These are phyloP conservation scores for Aspergillus ruber DNA, from an alignment of 2,329 filamentous ascomycete species.

Conservation along the genomic window DNA sequence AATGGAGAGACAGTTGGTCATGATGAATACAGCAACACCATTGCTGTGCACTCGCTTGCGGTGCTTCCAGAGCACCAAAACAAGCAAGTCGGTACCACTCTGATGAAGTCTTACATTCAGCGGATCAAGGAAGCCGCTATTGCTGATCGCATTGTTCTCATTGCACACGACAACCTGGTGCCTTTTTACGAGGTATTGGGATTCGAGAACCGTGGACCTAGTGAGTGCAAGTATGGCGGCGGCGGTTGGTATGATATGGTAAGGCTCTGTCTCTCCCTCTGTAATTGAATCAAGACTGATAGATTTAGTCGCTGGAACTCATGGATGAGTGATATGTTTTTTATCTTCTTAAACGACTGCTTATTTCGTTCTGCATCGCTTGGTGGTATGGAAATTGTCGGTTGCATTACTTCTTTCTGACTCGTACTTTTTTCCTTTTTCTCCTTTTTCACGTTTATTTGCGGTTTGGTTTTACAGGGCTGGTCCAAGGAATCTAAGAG, in stretches of 20 bases:
- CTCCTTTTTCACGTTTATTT: slow-evolving; percentile 10
- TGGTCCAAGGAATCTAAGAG: slow-evolving; percentile 22
- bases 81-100: slow-evolving; percentile 64
- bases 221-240: slow-evolving; percentile 65
- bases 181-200: slow-evolving; percentile 71
- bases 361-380: slow-evolving; percentile 12
- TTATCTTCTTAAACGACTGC: not conserved
- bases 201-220: slow-evolving; percentile 63
- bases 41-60: slow-evolving; percentile 76
- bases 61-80: slow-evolving; percentile 69
- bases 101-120: slow-evolving; percentile 72
- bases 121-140: slow-evolving; percentile 64
- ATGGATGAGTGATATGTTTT: slow-evolving; percentile 13
- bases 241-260: slow-evolving; percentile 82
- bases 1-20: slow-evolving; percentile 55
- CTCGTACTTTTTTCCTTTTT: slow-evolving; percentile 2
- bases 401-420: slow-evolving; percentile 3
- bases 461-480: slow-evolving; percentile 8
- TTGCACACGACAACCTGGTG: slow-evolving; percentile 68
- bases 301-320: slow-evolving; percentile 23
- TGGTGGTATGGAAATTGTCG: slow-evolving; percentile 12
- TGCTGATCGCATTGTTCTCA: slow-evolving; percentile 66
- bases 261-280: slow-evolving; percentile 18
- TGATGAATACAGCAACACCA: slow-evolving; percentile 64
- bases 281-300: slow-evolving; percentile 5